Evolutionary conservation across 257 asterid genomes (phyloP).

Genomic region (Solanum dulcamara): DNA sequence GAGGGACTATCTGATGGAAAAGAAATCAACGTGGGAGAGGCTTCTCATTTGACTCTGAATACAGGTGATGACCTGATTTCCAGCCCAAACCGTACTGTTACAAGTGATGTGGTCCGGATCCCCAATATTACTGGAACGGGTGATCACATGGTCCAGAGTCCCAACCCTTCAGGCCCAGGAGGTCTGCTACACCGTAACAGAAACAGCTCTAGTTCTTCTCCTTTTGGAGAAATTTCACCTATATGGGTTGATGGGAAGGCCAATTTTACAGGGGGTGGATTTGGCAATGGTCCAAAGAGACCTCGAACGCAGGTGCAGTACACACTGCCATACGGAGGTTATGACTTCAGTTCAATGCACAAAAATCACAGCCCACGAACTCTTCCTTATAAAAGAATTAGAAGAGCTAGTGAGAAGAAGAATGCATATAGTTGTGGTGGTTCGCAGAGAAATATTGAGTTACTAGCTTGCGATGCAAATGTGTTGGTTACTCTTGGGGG

Average conservation of each 20-base stretch:
- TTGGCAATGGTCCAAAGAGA: slow-evolving; percentile 75
- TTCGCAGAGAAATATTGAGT: slow-evolving; percentile 49
- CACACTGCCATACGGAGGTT: slow-evolving; percentile 61
- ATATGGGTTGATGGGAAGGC: slow-evolving; percentile 49
- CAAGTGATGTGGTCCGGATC: slow-evolving; percentile 19
- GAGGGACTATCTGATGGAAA: slow-evolving; percentile 24
- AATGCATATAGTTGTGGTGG: slow-evolving; percentile 41
- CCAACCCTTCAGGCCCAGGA: slow-evolving; percentile 28
- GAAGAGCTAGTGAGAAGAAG: slow-evolving; percentile 83
- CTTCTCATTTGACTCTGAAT: slow-evolving; percentile 35
- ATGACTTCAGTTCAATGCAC: slow-evolving; percentile 37
- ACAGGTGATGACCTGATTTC: slow-evolving; percentile 19
- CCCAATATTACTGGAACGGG: slow-evolving; percentile 24
- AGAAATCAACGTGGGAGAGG: slow-evolving; percentile 15
- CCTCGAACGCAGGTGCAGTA: slow-evolving; percentile 91
- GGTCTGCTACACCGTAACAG: slow-evolving; percentile 30
- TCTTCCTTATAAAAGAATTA: slow-evolving; percentile 70
- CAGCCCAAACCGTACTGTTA: slow-evolving; percentile 29
- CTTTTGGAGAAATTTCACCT: slow-evolving; percentile 43
- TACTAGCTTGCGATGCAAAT: slow-evolving; percentile 54
- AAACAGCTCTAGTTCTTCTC: slow-evolving; percentile 41
- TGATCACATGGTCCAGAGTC: slow-evolving; percentile 25
- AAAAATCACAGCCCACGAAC: slow-evolving; percentile 40
- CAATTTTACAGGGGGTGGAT: slow-evolving; percentile 34
- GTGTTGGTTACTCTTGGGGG: slow-evolving; percentile 61